Evolutionary conservation across 768 basidiomycete genomes (phyloP).

Genomic region (Tubosaeta sp.): DNA sequence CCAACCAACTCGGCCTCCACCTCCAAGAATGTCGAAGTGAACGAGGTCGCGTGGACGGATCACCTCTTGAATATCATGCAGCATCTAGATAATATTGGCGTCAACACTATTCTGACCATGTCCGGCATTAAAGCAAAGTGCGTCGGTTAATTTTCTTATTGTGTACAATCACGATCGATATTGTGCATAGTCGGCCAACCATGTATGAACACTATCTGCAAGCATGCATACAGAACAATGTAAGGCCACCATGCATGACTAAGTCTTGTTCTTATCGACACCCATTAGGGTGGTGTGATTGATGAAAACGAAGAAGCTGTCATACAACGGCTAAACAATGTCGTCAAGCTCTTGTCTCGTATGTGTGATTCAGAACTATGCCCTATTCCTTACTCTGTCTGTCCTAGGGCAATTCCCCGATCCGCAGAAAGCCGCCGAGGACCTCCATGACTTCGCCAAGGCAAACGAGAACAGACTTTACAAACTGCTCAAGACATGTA

Average conservation of each 20-base stretch:
- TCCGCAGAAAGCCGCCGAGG: slow-evolving; percentile 68
- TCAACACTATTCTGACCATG: slow-evolving; percentile 54
- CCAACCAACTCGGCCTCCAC: slow-evolving; percentile 37
- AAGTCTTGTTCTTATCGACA: not conserved
- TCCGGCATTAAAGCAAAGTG: slow-evolving; percentile 63
- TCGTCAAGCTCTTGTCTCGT: slow-evolving; percentile 63
- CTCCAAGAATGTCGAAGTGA: slow-evolving; percentile 50
- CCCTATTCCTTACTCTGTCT: slow-evolving; percentile 1
- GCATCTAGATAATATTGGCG: slow-evolving; percentile 56
- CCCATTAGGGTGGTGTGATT: slow-evolving; percentile 77
- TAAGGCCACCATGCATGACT: slow-evolving; percentile 35
- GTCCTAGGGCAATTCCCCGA: slow-evolving; percentile 56
- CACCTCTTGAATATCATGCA: slow-evolving; percentile 69
- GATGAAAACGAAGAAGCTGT: slow-evolving; percentile 75
- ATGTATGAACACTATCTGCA: slow-evolving; percentile 67
- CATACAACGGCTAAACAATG: slow-evolving; percentile 46
- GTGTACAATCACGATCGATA: not conserved
- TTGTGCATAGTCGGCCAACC: slow-evolving; percentile 53
- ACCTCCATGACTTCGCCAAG: slow-evolving; percentile 79
- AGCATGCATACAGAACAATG: slow-evolving; percentile 79
- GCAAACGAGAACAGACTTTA: slow-evolving; percentile 83
- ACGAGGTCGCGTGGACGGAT: slow-evolving; percentile 86
- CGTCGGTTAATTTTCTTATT: slow-evolving; percentile 13
- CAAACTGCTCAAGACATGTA: slow-evolving; percentile 74
- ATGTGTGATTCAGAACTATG: slow-evolving; percentile 18